Base-by-base conservation (phyloP, 2,329 filamentous ascomycete species). In the Tolypocladium nubicola region DNA sequence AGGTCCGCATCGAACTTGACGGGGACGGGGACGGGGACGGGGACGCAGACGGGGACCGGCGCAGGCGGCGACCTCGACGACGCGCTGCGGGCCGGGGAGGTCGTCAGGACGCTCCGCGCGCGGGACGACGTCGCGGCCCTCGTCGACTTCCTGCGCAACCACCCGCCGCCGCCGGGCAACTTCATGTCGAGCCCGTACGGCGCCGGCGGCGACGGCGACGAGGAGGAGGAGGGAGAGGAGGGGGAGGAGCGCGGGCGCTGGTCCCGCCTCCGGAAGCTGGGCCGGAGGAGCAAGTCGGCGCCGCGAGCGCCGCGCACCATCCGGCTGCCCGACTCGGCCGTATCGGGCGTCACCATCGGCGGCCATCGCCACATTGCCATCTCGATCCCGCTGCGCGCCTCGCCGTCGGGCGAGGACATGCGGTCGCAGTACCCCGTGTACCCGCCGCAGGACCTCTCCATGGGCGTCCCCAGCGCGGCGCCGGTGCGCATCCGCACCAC, bases 301-400 rank as follows among this genome's bases (percentile, higher is more conserved):
- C 64, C 65, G 43, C 68, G 64, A 45, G 61, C 60, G 10, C 67
- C 64, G 33, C 64, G 66, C 37, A 70, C 66, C 19, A 70, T 75
- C 39, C 69, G 64, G 39, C 72, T 84, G 4, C 81, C 81, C 10
- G 81, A 85, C 64, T 78, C 77, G 30, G 80, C 81, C 14, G 73
- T 85, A 16, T 77, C 79, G 4, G 78, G 79, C 9, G 78, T 70
- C 40, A 84, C 81, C 0, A 78, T 68, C 8, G 76, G 72, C 3
- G 82, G 82, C 1, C 73, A 81, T 63, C 74, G 79, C 5, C 79
- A 85, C 62, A 84, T 85, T 61, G 80, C 81, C 58, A 85, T 85
- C 55, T 83, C 81, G 0, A 83, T 85, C 50, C 82, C 82, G 1
- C 59, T 78, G 14, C 75, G 81, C 61, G 70, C 80, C 58, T 76